Conservation (phyloP, 495 filamentous ascomycete species). For the Lasiosphaeria hispida region DNA sequence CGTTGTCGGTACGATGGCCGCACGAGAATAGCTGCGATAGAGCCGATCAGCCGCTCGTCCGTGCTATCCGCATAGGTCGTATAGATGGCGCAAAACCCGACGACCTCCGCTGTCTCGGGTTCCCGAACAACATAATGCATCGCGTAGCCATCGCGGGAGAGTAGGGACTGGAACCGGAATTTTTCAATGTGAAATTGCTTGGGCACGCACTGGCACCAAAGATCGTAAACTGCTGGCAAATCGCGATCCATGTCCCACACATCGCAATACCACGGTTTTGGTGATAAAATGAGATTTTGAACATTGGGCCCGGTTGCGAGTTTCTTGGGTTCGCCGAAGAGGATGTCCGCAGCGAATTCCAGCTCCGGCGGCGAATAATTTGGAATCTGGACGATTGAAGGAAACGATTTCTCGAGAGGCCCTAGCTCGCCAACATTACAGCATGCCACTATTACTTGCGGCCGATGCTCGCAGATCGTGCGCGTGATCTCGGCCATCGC, state of each 20-base stretch:
- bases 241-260: constrained; percentile 46
- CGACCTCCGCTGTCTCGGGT: constrained; percentile 44
- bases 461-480: constrained; percentile 44
- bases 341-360: constrained; percentile 52
- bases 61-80: constrained; percentile 52
- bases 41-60: constrained; percentile 55
- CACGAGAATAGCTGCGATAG: constrained; percentile 58
- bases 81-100: constrained; percentile 62
- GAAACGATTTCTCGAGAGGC: constrained; percentile 40
- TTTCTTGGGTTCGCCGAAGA: constrained; percentile 43
- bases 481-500: constrained; percentile 43
- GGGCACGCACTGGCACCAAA: constrained; percentile 52
- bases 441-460: constrained; percentile 51
- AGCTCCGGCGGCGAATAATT: constrained; percentile 51
- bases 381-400: constrained; percentile 46
- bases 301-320: constrained; percentile 19
- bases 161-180: constrained; percentile 48
- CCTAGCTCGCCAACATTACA: constrained; percentile 38
- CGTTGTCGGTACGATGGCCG: constrained; percentile 49
- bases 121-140: constrained; percentile 62
- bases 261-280: constrained; percentile 47
- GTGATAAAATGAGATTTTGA: constrained; percentile 39
- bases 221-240: constrained; percentile 39
- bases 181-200: constrained; percentile 43
- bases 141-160: constrained; percentile 59